Conservation (phyloP, 345 rosid species). For the Streptanthus diversifolius region DNA sequence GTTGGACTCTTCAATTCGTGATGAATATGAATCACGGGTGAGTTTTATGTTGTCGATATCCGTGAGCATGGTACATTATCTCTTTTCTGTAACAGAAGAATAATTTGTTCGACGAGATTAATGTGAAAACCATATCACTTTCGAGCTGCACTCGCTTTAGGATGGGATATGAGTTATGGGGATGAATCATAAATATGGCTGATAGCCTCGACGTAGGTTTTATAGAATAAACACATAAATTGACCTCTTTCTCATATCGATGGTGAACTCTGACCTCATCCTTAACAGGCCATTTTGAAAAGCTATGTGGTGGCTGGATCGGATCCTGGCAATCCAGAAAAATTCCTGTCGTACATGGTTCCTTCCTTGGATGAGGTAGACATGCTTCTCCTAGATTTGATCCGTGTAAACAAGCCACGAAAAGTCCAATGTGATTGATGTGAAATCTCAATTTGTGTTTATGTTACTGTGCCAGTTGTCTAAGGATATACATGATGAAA, state of each 20-base stretch:
- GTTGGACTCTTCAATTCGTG: constrained; percentile 64
- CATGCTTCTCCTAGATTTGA: constrained; percentile 11
- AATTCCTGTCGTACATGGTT: constrained; percentile 86
- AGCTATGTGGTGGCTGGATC: constrained; percentile 71
- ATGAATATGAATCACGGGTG: constrained; percentile 86
- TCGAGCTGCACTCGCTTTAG: not conserved
- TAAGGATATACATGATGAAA: constrained; percentile 72
- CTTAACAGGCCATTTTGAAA: constrained; percentile 81
- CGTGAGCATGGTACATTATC: not conserved
- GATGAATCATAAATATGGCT: not conserved
- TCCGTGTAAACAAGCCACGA: constrained; percentile 1
- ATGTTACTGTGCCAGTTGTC: constrained; percentile 53
- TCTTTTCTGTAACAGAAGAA: not conserved
- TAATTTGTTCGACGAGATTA: not conserved
- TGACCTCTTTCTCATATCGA: constrained; percentile 5
- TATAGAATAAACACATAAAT: not conserved
- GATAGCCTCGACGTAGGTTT: not conserved
- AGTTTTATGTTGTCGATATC: constrained; percentile 9
- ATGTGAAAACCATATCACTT: not conserved
- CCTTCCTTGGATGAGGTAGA: constrained; percentile 83
- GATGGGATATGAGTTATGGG: constrained; percentile 2
- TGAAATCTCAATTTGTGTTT: constrained; percentile 1
- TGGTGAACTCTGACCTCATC: constrained; percentile 3
- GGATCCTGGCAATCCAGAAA: constrained; percentile 69
- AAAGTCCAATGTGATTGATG: not conserved